Evolutionary conservation across 495 filamentous ascomycete genomes (phyloP), one percentile per base, ranked within the genome.

Genomic region (Hypoxylon rickii): DNA sequence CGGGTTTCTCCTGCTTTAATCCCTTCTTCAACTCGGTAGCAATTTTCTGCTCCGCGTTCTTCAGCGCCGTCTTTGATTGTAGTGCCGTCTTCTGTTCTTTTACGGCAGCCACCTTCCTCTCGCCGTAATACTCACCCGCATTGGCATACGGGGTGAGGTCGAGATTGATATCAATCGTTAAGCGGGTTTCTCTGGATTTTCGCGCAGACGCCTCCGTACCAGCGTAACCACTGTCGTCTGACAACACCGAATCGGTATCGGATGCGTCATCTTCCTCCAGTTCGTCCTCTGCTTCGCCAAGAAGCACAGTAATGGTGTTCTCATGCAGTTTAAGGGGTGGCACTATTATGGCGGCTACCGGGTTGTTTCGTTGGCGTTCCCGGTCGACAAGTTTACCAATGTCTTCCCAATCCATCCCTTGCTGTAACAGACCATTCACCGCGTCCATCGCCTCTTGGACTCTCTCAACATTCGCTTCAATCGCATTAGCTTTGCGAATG

Each of bases 341-440:
- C 64, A 90, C 89, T 55, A 98, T 96, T 15, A 89, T 86, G 57
- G 87, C 79, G 5, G 94, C 94, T 15, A 97, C 91, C 0, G 89
- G 83, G 60, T 98, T 98, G 11, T 86, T 77, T 48, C 85, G 77
- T 44, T 73, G 79, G 63, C 95, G 87, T 67, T 97, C 92, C 63
- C 88, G 79, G 63, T 96, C 90, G 38, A 98, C 87, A 58, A 98
- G 76, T 20, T 85, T 86, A 7, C 85, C 90, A 64, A 97, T 89
- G 47, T 96, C 88, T 7, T 87, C 84, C 94, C 94, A 98, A 61
- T 97, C 94, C 93, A 97, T 96, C 5, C 91, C 92, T 64, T 97
- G 91, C 6, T 83, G 83, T 31, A 97, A 81, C 12, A 98, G 74
- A 0, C 88, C 89, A 64, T 96, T 97, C 13, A 98, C 83, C 3